Evolutionary conservation across 352 stramenopile genomes (phyloP).

Genomic region (Elongisporangium senticosum): DNA sequence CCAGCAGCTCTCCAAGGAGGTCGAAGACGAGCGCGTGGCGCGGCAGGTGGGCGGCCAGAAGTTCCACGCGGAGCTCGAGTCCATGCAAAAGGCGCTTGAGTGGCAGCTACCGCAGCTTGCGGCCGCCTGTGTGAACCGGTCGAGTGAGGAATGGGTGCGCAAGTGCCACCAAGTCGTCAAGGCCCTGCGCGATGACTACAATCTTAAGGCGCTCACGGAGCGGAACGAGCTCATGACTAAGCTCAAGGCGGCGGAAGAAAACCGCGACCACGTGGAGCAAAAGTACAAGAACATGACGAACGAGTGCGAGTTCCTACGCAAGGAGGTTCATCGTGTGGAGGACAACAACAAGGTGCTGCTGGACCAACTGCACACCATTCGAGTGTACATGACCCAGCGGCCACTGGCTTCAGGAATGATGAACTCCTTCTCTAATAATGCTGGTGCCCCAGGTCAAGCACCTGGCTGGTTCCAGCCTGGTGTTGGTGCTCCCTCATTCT

Average conservation of each 20-base stretch:
- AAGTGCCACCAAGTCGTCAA: slow-evolving; percentile 31
- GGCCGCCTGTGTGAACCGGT: slow-evolving; percentile 34
- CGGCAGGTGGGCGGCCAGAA: slow-evolving; percentile 27
- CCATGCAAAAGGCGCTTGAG: slow-evolving; percentile 32
- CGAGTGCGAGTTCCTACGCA: slow-evolving; percentile 44
- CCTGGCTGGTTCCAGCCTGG: neutral
- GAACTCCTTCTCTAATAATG: neutral
- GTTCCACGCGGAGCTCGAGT: slow-evolving; percentile 25
- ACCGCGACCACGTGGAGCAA: slow-evolving; percentile 26
- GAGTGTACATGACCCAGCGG: slow-evolving; percentile 51
- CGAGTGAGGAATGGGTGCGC: slow-evolving; percentile 35
- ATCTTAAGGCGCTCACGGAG: slow-evolving; percentile 22
- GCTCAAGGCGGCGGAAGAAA: slow-evolving; percentile 19
- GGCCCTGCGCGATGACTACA: slow-evolving; percentile 25
- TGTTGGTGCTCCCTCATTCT: neutral
- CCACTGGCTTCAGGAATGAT: slow-evolving; percentile 13
- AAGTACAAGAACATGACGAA: slow-evolving; percentile 32
- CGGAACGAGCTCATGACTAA: slow-evolving; percentile 25
- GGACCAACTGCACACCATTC: slow-evolving; percentile 53
- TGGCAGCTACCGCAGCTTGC: slow-evolving; percentile 49
- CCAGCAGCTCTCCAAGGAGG: slow-evolving; percentile 19
- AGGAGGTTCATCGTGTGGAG: slow-evolving; percentile 43
- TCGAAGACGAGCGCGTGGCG: slow-evolving; percentile 25
- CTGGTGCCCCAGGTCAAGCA: neutral
- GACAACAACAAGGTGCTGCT: slow-evolving; percentile 59